Evolutionary conservation across 495 filamentous ascomycete species (phyloP), one percentile per base, ranked within the genome.

Genomic region (Penicillium odoratum): DNA sequence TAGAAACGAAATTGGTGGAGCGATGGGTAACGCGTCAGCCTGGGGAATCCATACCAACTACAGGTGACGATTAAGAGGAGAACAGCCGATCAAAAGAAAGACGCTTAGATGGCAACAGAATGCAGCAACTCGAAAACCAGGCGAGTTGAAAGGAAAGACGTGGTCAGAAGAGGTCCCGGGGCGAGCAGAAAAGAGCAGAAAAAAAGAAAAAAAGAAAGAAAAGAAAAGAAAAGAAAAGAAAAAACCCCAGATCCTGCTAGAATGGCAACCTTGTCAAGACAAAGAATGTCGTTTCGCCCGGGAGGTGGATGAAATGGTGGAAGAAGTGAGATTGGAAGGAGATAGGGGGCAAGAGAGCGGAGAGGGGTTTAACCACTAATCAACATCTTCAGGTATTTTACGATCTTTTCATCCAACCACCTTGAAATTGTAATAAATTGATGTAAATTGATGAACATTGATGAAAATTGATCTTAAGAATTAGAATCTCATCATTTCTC

Each of bases 91-190:
- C 58, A 66, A 57, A 62, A 59, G 54, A 65, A 57, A 40, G 38
- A 66, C 61, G 64, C 59, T 64, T n/a, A 54, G 21, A 68, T 64
- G 63, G 60, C 67, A 68, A 61, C 48, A 63, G 44, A 64, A 74
- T 69, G 69, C 67, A 62, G 62, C 51, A 70, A 73, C 70, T 70
- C 71, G 72, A 67, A 21, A 67, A 63, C 65, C 64, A 70, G 64
- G 64, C 67, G 67, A 69, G 67, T 62, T 53, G 60, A 59, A 62
- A 57, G 65, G 61, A 58, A 67, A 75, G 71, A 69, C 65, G 69
- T 70, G 69, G 62, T 67, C 62, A 62, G 69, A 66, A 29, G 46
- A 21, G 13, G 49, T 61, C 54, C 55, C 62, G 51, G 58, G 59
- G 66, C 68, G 70, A 67, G 65, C 61, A 53, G 53, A 48, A 63